Evolutionary conservation across 2,329 filamentous ascomycete species (phyloP).

Genomic region (Alternaria ethzedia): DNA sequence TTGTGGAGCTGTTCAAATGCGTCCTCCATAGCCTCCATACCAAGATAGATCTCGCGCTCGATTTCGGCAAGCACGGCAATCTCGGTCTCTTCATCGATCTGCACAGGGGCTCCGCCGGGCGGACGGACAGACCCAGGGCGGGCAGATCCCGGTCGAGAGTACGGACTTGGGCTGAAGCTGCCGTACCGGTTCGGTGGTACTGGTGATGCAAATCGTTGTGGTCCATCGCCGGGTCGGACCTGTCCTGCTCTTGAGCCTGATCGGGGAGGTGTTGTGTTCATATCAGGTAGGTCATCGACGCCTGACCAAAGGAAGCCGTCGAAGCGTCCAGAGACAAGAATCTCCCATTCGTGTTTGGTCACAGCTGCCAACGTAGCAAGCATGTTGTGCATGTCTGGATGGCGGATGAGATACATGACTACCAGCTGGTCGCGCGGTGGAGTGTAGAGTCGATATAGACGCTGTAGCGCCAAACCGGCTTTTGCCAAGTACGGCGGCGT

Average conservation of each 20-base stretch:
- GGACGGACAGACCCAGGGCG: constrained; percentile 46
- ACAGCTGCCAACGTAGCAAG: constrained; percentile 87
- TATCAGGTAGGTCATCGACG: constrained; percentile 65
- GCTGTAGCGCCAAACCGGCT: constrained; percentile 78
- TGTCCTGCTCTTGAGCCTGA: constrained; percentile 48
- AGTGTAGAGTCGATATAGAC: constrained; percentile 77
- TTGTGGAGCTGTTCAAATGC: constrained; percentile 91
- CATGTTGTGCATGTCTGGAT: constrained; percentile 81
- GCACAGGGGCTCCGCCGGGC: constrained; percentile 69
- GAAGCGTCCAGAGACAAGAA: constrained; percentile 89
- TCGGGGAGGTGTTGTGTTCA: constrained; percentile 29
- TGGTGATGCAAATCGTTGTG: constrained; percentile 51
- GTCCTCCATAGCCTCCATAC: constrained; percentile 94
- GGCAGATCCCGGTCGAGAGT: constrained; percentile 27
- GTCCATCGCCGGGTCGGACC: constrained; percentile 49
- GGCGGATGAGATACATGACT: constrained; percentile 83
- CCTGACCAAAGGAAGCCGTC: constrained; percentile 96
- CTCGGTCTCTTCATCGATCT: constrained; percentile 91
- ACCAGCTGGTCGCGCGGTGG: constrained; percentile 84
- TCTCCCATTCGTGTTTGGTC: constrained; percentile 93
- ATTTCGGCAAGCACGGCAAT: constrained; percentile 89
- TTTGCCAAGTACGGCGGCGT: constrained; percentile 77
- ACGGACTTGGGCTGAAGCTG: constrained; percentile 37
- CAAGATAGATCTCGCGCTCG: constrained; percentile 88
- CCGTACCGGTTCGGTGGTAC: constrained; percentile 59